Evolutionary conservation across 1,139 yeast genomes (phyloP).

Genomic region (Yamadazyma siamensis): DNA sequence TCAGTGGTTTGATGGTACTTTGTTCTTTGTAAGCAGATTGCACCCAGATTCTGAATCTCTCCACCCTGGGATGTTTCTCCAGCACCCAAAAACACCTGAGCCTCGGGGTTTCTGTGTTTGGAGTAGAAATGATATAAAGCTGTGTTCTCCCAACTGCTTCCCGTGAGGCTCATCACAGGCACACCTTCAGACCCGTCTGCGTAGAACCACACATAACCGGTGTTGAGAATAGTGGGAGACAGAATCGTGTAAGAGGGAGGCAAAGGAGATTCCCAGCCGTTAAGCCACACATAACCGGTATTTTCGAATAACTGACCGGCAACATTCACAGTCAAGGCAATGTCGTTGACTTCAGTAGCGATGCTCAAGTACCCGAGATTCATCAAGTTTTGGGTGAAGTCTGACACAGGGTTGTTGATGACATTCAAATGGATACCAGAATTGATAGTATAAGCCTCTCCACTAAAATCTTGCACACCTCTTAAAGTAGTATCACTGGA

Average conservation of each 20-base stretch:
- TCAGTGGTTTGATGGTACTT: conserved; percentile 19
- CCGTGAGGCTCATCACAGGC: conserved; percentile 7
- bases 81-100: conserved; percentile 18
- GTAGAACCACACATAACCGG: conserved; percentile 8
- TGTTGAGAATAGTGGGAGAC: conserved; percentile 15
- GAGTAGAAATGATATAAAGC: conserved; percentile 24
- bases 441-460: conserved; percentile 1
- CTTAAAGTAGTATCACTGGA: background rate
- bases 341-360: conserved; percentile 4
- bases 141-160: conserved; percentile 20
- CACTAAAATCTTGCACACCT: background rate
- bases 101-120: conserved; percentile 11
- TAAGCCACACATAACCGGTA: conserved; percentile 20
- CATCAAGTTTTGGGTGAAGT: conserved; percentile 19
- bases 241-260: conserved; percentile 18
- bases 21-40: conserved; percentile 22
- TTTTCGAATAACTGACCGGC: conserved; percentile 13
- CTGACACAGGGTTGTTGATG: conserved; percentile 20
- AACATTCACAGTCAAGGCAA: conserved; percentile 5
- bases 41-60: conserved; percentile 22
- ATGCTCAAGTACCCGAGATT: conserved; percentile 24
- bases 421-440: conserved; percentile 28
- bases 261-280: conserved; percentile 14
- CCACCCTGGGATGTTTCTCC: conserved; percentile 5
- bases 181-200: conserved; percentile 3